phyloP scores from a whole-genome alignment of 345 rosid species.

The Moringa oleifera region DNA sequence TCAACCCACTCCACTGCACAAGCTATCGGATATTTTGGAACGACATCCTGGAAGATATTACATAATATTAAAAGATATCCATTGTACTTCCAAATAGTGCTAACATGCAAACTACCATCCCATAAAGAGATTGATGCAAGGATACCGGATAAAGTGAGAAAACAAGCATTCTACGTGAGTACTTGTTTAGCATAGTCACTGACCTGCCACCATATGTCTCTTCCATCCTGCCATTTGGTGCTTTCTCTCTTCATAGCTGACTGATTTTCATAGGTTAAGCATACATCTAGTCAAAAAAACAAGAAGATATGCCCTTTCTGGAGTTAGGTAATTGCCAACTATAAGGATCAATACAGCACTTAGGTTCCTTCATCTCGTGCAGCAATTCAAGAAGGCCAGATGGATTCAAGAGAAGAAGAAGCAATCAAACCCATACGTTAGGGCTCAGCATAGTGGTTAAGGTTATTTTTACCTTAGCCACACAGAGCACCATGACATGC shows the following conservation, averaged over 20 bases:
- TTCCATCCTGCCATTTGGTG: conserved; percentile 83
- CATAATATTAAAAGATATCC: no score
- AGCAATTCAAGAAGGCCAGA: no score
- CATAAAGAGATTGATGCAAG: neutral
- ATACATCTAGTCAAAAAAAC: conserved; percentile 42
- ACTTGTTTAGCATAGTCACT: conserved; percentile 8
- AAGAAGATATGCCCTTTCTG: conserved; percentile 13
- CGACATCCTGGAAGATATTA: conserved; percentile 51
- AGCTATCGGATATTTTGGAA: conserved; percentile 68
- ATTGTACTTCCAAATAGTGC: no score
- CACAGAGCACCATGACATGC: neutral
- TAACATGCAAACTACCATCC: neutral
- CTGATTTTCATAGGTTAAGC: conserved; percentile 76
- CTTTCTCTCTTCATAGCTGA: conserved; percentile 61
- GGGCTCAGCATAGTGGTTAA: neutral
- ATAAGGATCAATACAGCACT: neutral
- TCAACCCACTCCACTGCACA: conserved; percentile 98
- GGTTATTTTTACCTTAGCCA: no score
- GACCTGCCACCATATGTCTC: conserved; percentile 98
- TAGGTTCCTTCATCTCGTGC: no score
- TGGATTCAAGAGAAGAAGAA: neutral
- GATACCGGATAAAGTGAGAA: no score
- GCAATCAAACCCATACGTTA: conserved; percentile 7
- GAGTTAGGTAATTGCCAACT: neutral
- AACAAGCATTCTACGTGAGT: no score